A percentile compares a stretch with the other conserved stretches of the same genome.
phyloP scores from a whole-genome alignment of 768 basidiomycete genomes.

The Amanita inopinata region DNA sequence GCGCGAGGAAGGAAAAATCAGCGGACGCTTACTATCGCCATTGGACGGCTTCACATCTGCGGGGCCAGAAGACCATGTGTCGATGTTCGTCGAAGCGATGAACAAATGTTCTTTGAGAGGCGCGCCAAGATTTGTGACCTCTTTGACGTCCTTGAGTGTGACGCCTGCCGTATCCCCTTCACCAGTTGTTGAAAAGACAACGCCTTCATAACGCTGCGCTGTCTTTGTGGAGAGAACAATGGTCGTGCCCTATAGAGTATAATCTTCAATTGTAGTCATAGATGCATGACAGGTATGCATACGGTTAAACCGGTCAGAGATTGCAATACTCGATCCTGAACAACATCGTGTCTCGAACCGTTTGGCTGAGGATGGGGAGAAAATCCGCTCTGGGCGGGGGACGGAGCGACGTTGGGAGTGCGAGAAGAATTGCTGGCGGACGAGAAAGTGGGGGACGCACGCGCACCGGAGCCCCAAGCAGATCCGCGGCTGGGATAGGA shows the following conservation, averaged over 20 bases:
- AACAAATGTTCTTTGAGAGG: constrained; percentile 65
- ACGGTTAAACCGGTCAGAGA: constrained; percentile 64
- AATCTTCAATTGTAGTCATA: constrained; percentile 1
- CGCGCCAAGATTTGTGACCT: constrained; percentile 53
- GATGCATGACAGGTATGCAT: constrained; percentile 20
- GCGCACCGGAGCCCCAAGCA: constrained; percentile 57
- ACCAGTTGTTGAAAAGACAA: constrained; percentile 44
- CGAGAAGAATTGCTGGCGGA: constrained; percentile 33
- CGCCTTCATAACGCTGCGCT: constrained; percentile 64
- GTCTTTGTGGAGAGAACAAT: constrained; percentile 70
- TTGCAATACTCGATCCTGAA: constrained; percentile 54
- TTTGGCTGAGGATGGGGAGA: constrained; percentile 41
- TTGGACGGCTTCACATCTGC: constrained; percentile 61
- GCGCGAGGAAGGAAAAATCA: constrained; percentile 1
- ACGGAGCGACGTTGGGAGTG: constrained; percentile 24
- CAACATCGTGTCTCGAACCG: constrained; percentile 35
- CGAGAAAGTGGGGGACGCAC: constrained; percentile 65
- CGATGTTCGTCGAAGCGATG: constrained; percentile 65
- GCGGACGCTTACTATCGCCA: constrained; percentile 50
- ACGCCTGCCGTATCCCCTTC: constrained; percentile 69
- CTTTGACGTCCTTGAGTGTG: constrained; percentile 70
- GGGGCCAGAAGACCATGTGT: constrained; percentile 63
- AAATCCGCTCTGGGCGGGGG: constrained; percentile 27
- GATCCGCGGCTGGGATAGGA: constrained; percentile 24
- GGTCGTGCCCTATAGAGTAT: constrained; percentile 52